phyloP scores from a whole-genome alignment of 1,139 yeast species.

The Pichia sp. region DNA sequence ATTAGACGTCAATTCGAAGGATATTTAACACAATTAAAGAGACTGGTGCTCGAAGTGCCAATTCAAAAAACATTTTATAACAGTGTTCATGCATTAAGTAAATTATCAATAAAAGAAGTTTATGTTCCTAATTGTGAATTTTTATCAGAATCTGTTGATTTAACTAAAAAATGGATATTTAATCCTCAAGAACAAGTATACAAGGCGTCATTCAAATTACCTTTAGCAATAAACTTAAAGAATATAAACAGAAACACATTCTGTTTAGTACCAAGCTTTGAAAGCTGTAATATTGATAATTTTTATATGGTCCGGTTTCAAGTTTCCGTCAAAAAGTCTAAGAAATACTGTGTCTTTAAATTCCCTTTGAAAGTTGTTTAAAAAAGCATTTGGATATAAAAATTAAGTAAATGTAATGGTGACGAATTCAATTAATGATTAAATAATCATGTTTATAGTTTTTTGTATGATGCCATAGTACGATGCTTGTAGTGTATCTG shows the following conservation, averaged over 20 bases:
- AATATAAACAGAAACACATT: constrained; percentile 1
- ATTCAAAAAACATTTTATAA: constrained; percentile 9
- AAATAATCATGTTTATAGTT: too few relatives aligned
- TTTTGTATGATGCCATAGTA: too few relatives aligned
- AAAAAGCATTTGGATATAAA: too few relatives aligned
- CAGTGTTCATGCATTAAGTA: constrained; percentile 8
- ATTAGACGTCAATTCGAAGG: constrained; percentile 7
- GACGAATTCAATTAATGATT: too few relatives aligned
- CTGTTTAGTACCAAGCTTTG: constrained; percentile 10
- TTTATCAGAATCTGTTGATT: constrained; percentile 3
- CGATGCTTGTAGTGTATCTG: too few relatives aligned
- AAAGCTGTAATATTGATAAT: constrained; percentile 9
- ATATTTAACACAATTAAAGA: constrained; percentile 6
- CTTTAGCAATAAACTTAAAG: constrained; percentile 6
- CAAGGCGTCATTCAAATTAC: constrained; percentile 3
- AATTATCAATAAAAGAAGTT: constrained; percentile 7
- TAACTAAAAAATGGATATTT: constrained; percentile 7
- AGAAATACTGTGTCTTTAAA: constrained; percentile 6
- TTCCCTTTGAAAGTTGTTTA: constrained; percentile 8
- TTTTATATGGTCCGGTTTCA: constrained; percentile 10
- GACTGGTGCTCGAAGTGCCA: constrained; percentile 3
- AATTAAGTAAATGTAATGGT: too few relatives aligned
- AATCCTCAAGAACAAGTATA: constrained; percentile 1
- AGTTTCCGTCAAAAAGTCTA: constrained; percentile 4
- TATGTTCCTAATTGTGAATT: constrained; percentile 10